A percentile compares a stretch with the other conserved stretches of the same genome.
Conservation (phyloP, 2,329 filamentous ascomycete genomes). For the Talaromyces sp. region DNA sequence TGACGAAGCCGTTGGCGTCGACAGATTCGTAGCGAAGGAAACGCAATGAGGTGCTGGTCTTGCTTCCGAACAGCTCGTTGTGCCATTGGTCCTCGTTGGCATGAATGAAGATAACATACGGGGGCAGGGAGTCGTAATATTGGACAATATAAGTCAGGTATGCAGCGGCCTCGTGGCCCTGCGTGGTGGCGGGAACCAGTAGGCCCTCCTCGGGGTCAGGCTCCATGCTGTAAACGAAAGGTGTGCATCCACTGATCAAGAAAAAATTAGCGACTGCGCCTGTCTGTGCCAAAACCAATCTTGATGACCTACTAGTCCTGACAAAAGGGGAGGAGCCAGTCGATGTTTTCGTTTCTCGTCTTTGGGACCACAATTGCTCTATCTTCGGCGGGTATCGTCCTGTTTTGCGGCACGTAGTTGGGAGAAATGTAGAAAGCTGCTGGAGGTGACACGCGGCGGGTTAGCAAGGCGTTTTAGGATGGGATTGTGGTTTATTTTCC, state of each 20-base stretch:
- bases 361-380: slow-evolving; percentile 7
- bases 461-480: not conserved
- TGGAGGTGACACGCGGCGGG: not conserved
- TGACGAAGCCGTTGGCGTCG: slow-evolving; percentile 32
- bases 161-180: slow-evolving; percentile 58
- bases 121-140: slow-evolving; percentile 54
- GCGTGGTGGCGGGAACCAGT: slow-evolving; percentile 20
- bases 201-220: slow-evolving; percentile 16
- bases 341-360: slow-evolving; percentile 5
- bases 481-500: not conserved
- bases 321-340: slow-evolving; percentile 9
- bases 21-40: slow-evolving; percentile 32
- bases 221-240: slow-evolving; percentile 26
- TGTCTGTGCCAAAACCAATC: not conserved
- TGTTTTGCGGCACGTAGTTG: not conserved
- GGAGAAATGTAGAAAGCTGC: slow-evolving; percentile 2
- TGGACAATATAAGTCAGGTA: slow-evolving; percentile 59
- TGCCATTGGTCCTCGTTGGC: slow-evolving; percentile 53
- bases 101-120: slow-evolving; percentile 57
- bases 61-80: slow-evolving; percentile 43
- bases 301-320: slow-evolving; percentile 8
- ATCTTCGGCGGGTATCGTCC: slow-evolving; percentile 8
- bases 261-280: not conserved
- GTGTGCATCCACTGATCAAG: slow-evolving; percentile 10
- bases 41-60: slow-evolving; percentile 22